These are phyloP conservation scores for Zygotorulaspora sp. DNA, from an alignment of 805 yeast species.

Conservation along the genomic window DNA sequence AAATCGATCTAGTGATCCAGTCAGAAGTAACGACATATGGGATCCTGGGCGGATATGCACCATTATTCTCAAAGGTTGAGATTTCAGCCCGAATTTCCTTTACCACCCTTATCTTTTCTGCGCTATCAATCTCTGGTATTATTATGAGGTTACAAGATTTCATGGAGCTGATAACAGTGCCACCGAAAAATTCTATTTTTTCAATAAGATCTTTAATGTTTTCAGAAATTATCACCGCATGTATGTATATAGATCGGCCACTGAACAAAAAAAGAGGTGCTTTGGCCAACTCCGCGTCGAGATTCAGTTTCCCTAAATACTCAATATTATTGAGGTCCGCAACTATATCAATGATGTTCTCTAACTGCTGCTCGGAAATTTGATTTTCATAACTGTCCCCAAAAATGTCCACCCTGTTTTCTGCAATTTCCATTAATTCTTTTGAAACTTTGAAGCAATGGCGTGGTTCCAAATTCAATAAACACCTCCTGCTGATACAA, in stretches of 20 bases:
- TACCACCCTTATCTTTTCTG: constrained; percentile 1
- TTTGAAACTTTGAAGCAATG: constrained; percentile 48
- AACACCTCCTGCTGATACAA: constrained; percentile 35
- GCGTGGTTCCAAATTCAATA: constrained; percentile 56
- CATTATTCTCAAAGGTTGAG: not conserved
- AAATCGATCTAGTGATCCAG: constrained; percentile 39
- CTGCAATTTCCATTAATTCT: constrained; percentile 24
- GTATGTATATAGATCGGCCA: constrained; percentile 36
- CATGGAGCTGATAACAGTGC: constrained; percentile 33
- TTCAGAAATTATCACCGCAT: constrained; percentile 7
- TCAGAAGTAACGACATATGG: constrained; percentile 34
- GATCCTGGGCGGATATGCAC: constrained; percentile 18
- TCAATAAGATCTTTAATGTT: constrained; percentile 4
- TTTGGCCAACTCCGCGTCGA: constrained; percentile 5
- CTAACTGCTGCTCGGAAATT: constrained; percentile 15
- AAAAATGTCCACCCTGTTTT: constrained; percentile 45
- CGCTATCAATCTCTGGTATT: constrained; percentile 22
- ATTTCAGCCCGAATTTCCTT: constrained; percentile 6
- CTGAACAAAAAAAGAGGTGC: constrained; percentile 36
- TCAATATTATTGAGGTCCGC: constrained; percentile 2
- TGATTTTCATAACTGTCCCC: constrained; percentile 54
- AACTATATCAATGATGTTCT: constrained; percentile 12
- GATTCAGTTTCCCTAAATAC: constrained; percentile 12
- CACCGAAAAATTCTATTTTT: constrained; percentile 43
- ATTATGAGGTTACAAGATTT: constrained; percentile 40